Evolutionary conservation across 2,329 filamentous ascomycete species (phyloP), one percentile per base, ranked within the genome.

Genomic region (Sclerotinia glacialis): DNA sequence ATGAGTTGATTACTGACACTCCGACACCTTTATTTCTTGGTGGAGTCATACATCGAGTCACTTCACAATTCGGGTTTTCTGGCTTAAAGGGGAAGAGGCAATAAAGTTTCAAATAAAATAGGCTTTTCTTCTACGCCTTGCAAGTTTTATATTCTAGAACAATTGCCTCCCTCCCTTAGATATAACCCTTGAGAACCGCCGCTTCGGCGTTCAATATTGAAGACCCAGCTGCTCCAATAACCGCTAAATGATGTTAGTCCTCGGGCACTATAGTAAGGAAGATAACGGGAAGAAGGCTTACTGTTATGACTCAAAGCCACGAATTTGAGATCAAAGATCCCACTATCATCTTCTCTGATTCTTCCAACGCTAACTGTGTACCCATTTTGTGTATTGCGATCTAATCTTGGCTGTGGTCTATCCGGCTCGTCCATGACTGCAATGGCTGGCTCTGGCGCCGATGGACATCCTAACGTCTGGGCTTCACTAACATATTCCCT

Each of bases 151-250:
- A 34, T 49, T 61, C 11, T 37, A 37, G 8, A 49, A 61, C 42
- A 34, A 40, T 23, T 37, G 12, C 28, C 12, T 40, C 12, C 12
- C 14, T 40, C 37, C 58, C n/a, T 37, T 61, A 61, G n/a, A 61
- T 83, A 75, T 89, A 92, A 6, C 93, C 94, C 82, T 96, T 96
- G 71, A 97, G 85, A 14, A 97, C 88, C 31, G 93, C 92, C 37
- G 93, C 92, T 78, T 97, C 94, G 37, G 93, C 93, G 75, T 98
- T 98, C 73, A 98, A 79, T 79, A 98, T 97, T 42, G 92, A 96
- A 2, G 92, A 96, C 14, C 95, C 95, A n/a, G 94, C 93, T 42
- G 95, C 95, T 71, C 94, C 94, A 77, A 99, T 94, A 66, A 99
- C 90, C 69, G 94, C 88, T 87, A 67, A 18, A 37, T 53, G n/a